Conservation (phyloP, 2,329 filamentous ascomycete species). For the Dryadomyces quercus-mongolicae region DNA sequence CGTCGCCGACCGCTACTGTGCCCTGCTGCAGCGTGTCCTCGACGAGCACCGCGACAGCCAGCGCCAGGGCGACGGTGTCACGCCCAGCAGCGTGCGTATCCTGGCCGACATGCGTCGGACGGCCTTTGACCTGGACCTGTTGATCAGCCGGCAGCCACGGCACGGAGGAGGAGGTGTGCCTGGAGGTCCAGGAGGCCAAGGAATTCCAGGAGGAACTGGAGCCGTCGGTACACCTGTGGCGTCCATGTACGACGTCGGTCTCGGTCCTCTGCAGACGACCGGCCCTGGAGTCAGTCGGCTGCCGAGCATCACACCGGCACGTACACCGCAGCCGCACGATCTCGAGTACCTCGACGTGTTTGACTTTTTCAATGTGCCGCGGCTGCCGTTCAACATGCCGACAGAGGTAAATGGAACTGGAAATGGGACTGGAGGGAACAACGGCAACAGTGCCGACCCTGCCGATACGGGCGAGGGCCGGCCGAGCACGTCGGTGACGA, state of each 20-base stretch:
- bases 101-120: constrained; percentile 84
- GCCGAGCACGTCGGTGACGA: constrained; percentile 21
- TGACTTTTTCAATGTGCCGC: constrained; percentile 86
- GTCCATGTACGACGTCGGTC: constrained; percentile 11
- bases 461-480: constrained; percentile 22
- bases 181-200: constrained; percentile 1
- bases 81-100: constrained; percentile 74
- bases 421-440: constrained; percentile 1
- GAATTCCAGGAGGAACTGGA: constrained; percentile 3
- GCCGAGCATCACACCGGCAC: constrained; percentile 45
- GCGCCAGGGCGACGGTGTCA: constrained; percentile 59
- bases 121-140: constrained; percentile 79
- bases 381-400: constrained; percentile 42
- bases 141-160: constrained; percentile 71
- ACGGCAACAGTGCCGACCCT: constrained; percentile 4
- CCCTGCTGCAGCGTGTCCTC: constrained; percentile 67
- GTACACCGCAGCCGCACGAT: constrained; percentile 67
- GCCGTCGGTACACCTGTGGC: not conserved
- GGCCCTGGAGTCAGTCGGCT: constrained; percentile 27
- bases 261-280: not conserved
- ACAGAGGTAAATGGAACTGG: constrained; percentile 10
- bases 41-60: constrained; percentile 78
- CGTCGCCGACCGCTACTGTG: constrained; percentile 71
- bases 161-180: constrained; percentile 18
- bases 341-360: constrained; percentile 88